Conservation (phyloP, 352 stramenopile species). For the Globisporangium rhizosaccharum region DNA sequence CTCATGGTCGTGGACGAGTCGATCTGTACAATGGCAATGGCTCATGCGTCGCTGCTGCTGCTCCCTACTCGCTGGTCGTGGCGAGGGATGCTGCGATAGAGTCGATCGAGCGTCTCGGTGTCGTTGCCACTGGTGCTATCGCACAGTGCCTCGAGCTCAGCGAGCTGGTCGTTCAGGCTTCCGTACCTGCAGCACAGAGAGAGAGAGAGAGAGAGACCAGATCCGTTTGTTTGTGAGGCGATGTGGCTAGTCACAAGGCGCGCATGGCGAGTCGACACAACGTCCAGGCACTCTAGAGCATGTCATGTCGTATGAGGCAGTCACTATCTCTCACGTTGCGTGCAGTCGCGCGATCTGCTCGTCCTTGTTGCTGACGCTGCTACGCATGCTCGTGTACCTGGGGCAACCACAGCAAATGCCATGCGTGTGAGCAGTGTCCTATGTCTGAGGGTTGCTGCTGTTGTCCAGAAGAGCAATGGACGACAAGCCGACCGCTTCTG, state of each 20-base stretch:
- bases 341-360: constrained; percentile 13
- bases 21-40: neutral
- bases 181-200: constrained; percentile 25
- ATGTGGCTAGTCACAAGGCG: neutral
- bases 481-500: constrained; percentile 25
- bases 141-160: constrained; percentile 35
- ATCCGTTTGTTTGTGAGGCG: neutral
- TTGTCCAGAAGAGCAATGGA: neutral
- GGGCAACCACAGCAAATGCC: too few species aligned
- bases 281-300: too few species aligned
- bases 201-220: neutral
- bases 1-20: too few species aligned
- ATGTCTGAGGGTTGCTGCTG: too few species aligned
- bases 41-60: constrained; percentile 4
- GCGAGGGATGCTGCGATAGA: constrained; percentile 41
- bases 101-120: constrained; percentile 27
- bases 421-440: too few species aligned
- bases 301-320: too few species aligned
- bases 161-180: constrained; percentile 31
- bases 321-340: constrained; percentile 6
- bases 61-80: constrained; percentile 25
- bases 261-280: too few species aligned
- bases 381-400: constrained; percentile 28
- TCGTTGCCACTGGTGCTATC: constrained; percentile 30
- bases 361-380: constrained; percentile 23